Conservation (phyloP, 208 protist species). For the Leishmania braziliensis region DNA sequence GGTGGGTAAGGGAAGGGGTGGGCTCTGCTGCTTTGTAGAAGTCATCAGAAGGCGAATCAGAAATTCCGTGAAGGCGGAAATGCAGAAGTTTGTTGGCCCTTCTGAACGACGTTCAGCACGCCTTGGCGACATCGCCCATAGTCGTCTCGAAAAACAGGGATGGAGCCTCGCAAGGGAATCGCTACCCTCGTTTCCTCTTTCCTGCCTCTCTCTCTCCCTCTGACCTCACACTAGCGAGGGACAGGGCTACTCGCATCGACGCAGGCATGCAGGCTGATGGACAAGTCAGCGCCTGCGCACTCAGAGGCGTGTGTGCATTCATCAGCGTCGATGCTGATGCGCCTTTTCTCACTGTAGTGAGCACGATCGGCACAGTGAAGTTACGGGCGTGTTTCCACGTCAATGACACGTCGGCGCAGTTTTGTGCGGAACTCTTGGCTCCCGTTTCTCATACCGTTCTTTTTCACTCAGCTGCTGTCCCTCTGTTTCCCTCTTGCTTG, state of each 20-base stretch:
- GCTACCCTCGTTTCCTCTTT: not conserved
- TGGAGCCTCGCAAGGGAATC: not conserved
- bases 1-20: not conserved
- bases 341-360: not conserved
- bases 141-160: not conserved
- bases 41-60: not conserved
- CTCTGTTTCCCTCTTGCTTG: not conserved
- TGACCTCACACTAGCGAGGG: not conserved
- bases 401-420: not conserved
- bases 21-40: not conserved
- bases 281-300: not conserved
- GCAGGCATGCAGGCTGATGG: not conserved
- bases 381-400: not conserved
- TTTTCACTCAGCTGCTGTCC: not conserved
- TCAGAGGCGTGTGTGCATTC: not conserved
- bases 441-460: not conserved
- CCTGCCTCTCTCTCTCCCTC: not conserved
- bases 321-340: not conserved
- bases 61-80: not conserved
- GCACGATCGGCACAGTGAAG: not conserved
- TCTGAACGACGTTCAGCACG: not conserved
- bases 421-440: too few relatives aligned
- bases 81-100: not conserved
- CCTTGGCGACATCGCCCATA: not conserved
- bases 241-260: not conserved